Evolutionary conservation across 1,284 basidiomycete genomes (phyloP).

Genomic region (Cryptococcus hybrid): DNA sequence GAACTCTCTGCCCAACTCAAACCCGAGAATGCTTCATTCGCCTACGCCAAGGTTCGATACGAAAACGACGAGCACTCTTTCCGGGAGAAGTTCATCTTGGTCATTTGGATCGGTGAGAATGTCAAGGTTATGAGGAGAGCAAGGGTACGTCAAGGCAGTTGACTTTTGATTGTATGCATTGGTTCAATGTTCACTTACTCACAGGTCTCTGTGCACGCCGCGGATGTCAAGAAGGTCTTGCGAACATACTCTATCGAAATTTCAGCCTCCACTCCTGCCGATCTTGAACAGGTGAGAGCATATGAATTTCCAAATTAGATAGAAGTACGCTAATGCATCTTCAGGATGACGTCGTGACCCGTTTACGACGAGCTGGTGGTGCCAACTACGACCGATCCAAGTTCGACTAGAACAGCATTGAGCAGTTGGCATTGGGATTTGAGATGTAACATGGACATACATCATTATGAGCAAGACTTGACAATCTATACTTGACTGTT

Average conservation of each 20-base stretch:
- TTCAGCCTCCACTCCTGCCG: constrained; percentile 71
- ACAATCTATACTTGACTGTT: too few species aligned
- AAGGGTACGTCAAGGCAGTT: constrained; percentile 60
- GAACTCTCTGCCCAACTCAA: constrained; percentile 74
- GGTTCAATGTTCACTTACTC: not conserved
- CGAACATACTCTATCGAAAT: constrained; percentile 81
- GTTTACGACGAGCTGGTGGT: constrained; percentile 41
- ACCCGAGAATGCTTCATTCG: constrained; percentile 73
- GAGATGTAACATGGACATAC: not conserved
- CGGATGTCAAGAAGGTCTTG: constrained; percentile 77
- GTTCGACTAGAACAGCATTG: constrained; percentile 32
- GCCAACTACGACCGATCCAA: constrained; percentile 50
- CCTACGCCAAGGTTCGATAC: constrained; percentile 77
- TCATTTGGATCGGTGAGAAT: constrained; percentile 81
- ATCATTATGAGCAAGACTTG: not conserved
- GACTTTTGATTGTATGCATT: too few species aligned
- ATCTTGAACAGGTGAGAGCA: constrained; percentile 68
- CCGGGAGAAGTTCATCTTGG: constrained; percentile 84
- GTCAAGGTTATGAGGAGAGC: constrained; percentile 89
- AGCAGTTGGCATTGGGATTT: not conserved
- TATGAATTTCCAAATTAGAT: not conserved
- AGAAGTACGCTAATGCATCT: not conserved
- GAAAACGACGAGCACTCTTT: constrained; percentile 68
- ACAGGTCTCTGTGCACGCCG: constrained; percentile 82
- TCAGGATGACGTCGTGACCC: constrained; percentile 39